Percentiles rank a stretch among this genome's conserved stretches.
phyloP scores from a whole-genome alignment of 1,284 basidiomycete genomes.

The Cerrena zonata region DNA sequence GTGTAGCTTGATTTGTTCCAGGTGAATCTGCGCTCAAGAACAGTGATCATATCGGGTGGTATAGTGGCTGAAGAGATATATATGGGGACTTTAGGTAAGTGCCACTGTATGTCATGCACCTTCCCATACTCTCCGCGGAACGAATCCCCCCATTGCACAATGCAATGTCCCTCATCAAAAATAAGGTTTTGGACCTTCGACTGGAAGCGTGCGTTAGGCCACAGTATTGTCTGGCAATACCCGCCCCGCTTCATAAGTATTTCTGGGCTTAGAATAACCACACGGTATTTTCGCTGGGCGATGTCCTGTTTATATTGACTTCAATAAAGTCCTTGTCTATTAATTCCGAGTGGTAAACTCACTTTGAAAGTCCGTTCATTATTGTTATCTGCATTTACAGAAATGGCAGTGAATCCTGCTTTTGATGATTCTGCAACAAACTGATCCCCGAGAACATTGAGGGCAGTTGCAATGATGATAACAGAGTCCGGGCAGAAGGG shows the following conservation, averaged over 20 bases:
- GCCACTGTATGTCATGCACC: constrained; percentile 8
- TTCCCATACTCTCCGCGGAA: constrained; percentile 29
- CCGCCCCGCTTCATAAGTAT: constrained; percentile 20
- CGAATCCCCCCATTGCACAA: constrained; percentile 28
- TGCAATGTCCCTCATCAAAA: constrained; percentile 35
- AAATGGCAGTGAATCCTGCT: constrained; percentile 10
- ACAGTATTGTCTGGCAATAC: constrained; percentile 21
- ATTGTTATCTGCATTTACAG: constrained; percentile 5
- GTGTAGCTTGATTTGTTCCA: neutral
- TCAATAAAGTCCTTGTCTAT: neutral
- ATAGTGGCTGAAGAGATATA: constrained; percentile 5
- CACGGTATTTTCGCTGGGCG: constrained; percentile 21
- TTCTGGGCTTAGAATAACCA: constrained; percentile 30
- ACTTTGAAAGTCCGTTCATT: constrained; percentile 10
- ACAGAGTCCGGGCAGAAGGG: neutral
- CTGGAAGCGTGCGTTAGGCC: constrained; percentile 19
- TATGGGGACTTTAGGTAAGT: neutral
- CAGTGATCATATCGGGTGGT: neutral
- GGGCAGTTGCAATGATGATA: constrained; percentile 13
- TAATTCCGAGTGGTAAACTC: neutral
- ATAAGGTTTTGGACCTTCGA: constrained; percentile 22
- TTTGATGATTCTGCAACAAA: constrained; percentile 5
- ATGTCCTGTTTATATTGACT: constrained; percentile 26
- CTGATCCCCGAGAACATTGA: constrained; percentile 18
- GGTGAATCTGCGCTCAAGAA: neutral